Evolutionary conservation across 805 yeast species (phyloP).

Genomic region (Candida coleopterorum): DNA sequence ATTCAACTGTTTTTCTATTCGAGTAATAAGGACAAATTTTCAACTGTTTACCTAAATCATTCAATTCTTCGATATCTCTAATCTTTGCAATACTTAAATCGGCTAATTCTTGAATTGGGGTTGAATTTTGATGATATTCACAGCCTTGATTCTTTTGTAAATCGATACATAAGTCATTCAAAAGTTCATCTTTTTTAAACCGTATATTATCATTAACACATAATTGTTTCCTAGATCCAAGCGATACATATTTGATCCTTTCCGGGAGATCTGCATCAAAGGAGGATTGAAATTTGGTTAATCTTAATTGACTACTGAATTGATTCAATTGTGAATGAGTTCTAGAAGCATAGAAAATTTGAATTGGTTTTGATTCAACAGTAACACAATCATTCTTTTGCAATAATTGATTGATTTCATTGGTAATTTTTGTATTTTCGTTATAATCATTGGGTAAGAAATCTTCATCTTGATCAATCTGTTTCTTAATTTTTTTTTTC

Average conservation of each 20-base stretch:
- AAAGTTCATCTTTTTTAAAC: slow-evolving; percentile 43
- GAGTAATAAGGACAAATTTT: slow-evolving; percentile 82
- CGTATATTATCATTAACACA: slow-evolving; percentile 69
- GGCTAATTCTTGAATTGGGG: slow-evolving; percentile 38
- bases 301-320: slow-evolving; percentile 64
- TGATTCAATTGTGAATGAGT: slow-evolving; percentile 89
- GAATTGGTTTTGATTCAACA: slow-evolving; percentile 18
- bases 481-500: slow-evolving; percentile 6
- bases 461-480: slow-evolving; percentile 9
- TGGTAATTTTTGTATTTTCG: slow-evolving; percentile 29
- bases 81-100: slow-evolving; percentile 54
- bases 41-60: slow-evolving; percentile 49
- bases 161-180: slow-evolving; percentile 81
- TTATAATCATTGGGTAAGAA: slow-evolving; percentile 33
- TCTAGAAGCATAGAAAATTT: slow-evolving; percentile 72
- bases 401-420: slow-evolving; percentile 48
- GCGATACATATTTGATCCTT: slow-evolving; percentile 59
- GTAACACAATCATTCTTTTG: slow-evolving; percentile 22
- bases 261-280: slow-evolving; percentile 43
- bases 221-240: slow-evolving; percentile 81
- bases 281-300: slow-evolving; percentile 64
- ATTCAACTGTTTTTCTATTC: slow-evolving; percentile 48
- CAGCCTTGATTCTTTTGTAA: slow-evolving; percentile 43
- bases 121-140: slow-evolving; percentile 20
- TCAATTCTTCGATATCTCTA: slow-evolving; percentile 78